phyloP scores from a whole-genome alignment of 257 asterid genomes.

The Ilex aquifolium region DNA sequence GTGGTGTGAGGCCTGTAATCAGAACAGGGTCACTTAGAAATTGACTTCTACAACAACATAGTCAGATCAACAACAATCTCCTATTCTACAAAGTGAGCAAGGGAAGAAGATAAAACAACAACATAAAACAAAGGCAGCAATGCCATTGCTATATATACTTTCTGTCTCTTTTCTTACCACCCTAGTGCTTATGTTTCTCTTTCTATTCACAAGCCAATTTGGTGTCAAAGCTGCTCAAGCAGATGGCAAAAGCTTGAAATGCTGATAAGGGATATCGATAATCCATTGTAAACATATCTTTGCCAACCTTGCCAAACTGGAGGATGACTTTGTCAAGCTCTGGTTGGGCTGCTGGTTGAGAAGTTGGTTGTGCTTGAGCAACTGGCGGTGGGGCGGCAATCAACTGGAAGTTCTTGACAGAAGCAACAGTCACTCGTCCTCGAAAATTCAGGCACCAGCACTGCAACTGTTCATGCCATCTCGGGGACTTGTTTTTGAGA shows the following conservation, averaged over 20 bases:
- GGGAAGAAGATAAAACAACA: too few relatives aligned
- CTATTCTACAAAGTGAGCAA: too few relatives aligned
- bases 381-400: conserved; percentile 51
- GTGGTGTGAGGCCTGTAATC: too few relatives aligned
- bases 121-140: too few relatives aligned
- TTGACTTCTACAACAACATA: too few relatives aligned
- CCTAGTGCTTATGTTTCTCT: neutral
- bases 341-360: conserved; percentile 46
- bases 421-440: conserved; percentile 88
- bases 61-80: too few relatives aligned
- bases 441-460: conserved; percentile 92
- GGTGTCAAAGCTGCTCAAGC: conserved; percentile 93
- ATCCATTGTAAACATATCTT: conserved; percentile 92
- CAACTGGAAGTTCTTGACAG: conserved; percentile 88
- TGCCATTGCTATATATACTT: too few relatives aligned
- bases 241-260: conserved; percentile 86
- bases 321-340: conserved; percentile 85
- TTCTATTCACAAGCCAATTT: conserved; percentile 88
- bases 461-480: conserved; percentile 91
- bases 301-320: conserved; percentile 86
- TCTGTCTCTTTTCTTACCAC: too few relatives aligned
- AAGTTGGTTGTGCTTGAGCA: conserved; percentile 25
- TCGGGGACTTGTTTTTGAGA: conserved; percentile 83
- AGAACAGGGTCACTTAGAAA: too few relatives aligned
- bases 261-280: conserved; percentile 83